Conservation (phyloP, 768 basidiomycete species). For the Boletellus ananiceps region DNA sequence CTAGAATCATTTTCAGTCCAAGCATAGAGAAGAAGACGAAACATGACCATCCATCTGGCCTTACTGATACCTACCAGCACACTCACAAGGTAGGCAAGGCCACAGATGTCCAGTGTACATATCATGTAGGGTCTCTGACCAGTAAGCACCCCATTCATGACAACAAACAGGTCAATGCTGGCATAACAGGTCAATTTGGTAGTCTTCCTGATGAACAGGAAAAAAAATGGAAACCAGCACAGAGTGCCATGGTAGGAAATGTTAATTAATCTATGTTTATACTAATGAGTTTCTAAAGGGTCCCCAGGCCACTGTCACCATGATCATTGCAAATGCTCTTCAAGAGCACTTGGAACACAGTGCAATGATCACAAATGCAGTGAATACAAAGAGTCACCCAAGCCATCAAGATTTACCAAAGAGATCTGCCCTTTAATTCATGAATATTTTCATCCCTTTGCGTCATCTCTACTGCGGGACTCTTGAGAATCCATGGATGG, state of each 20-base stretch:
- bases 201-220: neutral
- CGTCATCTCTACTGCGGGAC: neutral
- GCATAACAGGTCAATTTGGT: neutral
- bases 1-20: neutral
- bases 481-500: neutral
- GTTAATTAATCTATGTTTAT: neutral
- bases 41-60: neutral
- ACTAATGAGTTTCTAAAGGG: neutral
- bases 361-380: neutral
- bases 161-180: no score
- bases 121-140: no score
- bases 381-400: neutral
- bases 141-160: no score
- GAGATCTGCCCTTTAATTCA: neutral
- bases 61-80: neutral
- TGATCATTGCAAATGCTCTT: neutral
- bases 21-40: neutral
- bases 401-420: neutral
- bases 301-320: neutral
- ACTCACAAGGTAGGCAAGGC: neutral
- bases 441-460: neutral
- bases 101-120: no score
- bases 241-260: neutral
- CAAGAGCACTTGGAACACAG: neutral
- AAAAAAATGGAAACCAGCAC: neutral